Base-by-base conservation (phyloP, 352 stramenopile species). In the Phytophthora citricola region DNA sequence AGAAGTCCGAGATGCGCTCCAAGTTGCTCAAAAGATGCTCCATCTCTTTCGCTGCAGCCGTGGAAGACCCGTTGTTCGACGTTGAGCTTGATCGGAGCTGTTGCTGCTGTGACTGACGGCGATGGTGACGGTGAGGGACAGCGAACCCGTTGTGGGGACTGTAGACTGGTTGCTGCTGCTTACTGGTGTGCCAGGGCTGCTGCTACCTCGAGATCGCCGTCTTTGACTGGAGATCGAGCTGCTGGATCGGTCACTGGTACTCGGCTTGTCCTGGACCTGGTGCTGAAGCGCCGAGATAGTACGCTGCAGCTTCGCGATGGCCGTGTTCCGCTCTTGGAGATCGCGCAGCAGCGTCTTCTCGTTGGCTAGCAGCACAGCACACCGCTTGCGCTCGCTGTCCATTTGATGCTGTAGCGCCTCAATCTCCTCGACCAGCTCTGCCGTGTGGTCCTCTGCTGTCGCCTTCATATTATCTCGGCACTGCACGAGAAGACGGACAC, bases 271-370 rank as follows among this genome's bases (percentile, higher is more conserved):
- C 4, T 52, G 72, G 4, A 22, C n/a, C 10, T 59, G 58, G 24
- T 79, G 70, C 36, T 87, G 71, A 41, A 85, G 57, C 40, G 47
- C 31, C 6, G 78, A 63, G 22, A 91, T 39, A 3, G 69, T 76
- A 15, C 71, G 77, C 52, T 93, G 69, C 10, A 93, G 62, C 59
- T 84, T 89, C 14, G 56, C 57, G 47, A 91, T 75, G 24, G 70
- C 70, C 9, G 71, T 44, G 48, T 85, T 88, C n/a, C 83, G 80
- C 49, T 93, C 82, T n/a, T 81, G 78, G 38, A 93, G 76, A 59
- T 93, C 85, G 8, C 81, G 80, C 45, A 90, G 54, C 46, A 93
- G 63, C 10, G 73, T 88, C 62, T 91, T 89, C 59, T 93, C 85
- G 52, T 93, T 91, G 12, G 59, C 34, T 9, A 90, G 48, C 44